These are phyloP conservation scores for Exobasidium cylindrosporum DNA, from an alignment of 1,284 basidiomycete genomes.

Conservation along the genomic window DNA sequence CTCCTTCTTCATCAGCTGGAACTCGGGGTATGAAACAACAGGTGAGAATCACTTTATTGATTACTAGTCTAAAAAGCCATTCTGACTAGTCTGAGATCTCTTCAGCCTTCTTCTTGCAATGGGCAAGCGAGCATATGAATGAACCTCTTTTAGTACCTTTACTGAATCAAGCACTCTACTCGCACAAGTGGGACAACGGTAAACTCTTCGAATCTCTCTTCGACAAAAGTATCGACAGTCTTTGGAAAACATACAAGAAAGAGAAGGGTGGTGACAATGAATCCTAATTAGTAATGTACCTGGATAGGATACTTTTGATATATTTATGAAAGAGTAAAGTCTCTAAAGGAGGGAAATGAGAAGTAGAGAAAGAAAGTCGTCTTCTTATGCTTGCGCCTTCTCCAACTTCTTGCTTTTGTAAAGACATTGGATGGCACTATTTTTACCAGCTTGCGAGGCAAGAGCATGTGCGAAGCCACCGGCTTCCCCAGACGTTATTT, in stretches of 20 bases:
- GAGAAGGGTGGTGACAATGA: neutral
- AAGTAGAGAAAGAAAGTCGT: too few relatives aligned
- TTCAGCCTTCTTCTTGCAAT: constrained; percentile 1
- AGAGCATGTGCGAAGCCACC: too few relatives aligned
- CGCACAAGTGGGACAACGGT: constrained; percentile 1
- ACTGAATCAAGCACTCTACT: constrained; percentile 3
- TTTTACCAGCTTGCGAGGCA: too few relatives aligned
- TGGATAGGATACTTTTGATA: too few relatives aligned
- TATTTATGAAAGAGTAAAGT: too few relatives aligned
- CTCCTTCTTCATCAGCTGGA: constrained; percentile 7
- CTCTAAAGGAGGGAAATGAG: too few relatives aligned
- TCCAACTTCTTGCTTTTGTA: too few relatives aligned
- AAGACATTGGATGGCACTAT: too few relatives aligned
- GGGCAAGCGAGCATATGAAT: neutral
- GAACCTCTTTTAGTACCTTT: neutral
- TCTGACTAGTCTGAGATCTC: neutral
- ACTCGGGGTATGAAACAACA: constrained; percentile 12
- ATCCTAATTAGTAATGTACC: too few relatives aligned
- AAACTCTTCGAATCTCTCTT: neutral
- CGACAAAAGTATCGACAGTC: neutral
- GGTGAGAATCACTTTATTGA: constrained; percentile 4
- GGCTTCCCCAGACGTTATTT: too few relatives aligned
- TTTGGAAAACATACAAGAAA: constrained; percentile 1
- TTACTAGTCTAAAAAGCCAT: constrained; percentile 1
- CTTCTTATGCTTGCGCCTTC: too few relatives aligned